Percentiles rank a stretch among this genome's conserved stretches.
These are phyloP conservation scores for Datisca glomerata DNA, from an alignment of 306 rosid genomes.

Conservation along the genomic window DNA sequence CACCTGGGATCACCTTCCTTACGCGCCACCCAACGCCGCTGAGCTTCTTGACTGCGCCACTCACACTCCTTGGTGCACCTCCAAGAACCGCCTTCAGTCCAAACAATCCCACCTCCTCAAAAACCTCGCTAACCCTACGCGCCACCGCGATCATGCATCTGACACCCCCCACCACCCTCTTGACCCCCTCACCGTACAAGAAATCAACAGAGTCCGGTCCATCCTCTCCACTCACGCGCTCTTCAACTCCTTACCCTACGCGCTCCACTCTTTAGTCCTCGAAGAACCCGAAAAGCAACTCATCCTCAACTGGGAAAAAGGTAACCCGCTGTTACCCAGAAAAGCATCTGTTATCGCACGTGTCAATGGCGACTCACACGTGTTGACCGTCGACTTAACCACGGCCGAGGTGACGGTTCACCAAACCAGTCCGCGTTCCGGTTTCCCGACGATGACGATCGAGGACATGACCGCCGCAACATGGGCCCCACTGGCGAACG, in stretches of 20 bases:
- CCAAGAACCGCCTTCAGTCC: constrained; percentile 33
- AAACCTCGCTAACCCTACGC: constrained; percentile 12
- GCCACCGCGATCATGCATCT: constrained; percentile 18
- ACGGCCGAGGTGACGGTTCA: constrained; percentile 15
- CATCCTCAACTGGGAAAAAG: constrained; percentile 43
- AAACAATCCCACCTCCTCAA: constrained; percentile 11
- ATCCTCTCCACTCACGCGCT: constrained; percentile 41
- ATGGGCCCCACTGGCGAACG: constrained; percentile 29
- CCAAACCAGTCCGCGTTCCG: constrained; percentile 18
- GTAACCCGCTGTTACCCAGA: constrained; percentile 33
- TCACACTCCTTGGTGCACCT: constrained; percentile 45
- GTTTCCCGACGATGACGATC: constrained; percentile 53
- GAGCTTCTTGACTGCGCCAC: constrained; percentile 37
- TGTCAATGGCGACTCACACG: constrained; percentile 19
- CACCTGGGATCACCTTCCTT: constrained; percentile 45
- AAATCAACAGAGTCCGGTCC: constrained; percentile 33
- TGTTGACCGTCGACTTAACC: constrained; percentile 40
- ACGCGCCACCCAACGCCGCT: constrained; percentile 6
- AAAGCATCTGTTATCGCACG: constrained; percentile 47
- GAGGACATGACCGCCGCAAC: constrained; percentile 47
- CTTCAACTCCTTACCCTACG: constrained; percentile 21
- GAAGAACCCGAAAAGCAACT: constrained; percentile 55
- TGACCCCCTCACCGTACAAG: constrained; percentile 68
- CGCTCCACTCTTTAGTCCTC: constrained; percentile 45
- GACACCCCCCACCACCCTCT: constrained; percentile 74